Evolutionary conservation across 1,284 basidiomycete genomes (phyloP).

Genomic region (Mycena sp.): DNA sequence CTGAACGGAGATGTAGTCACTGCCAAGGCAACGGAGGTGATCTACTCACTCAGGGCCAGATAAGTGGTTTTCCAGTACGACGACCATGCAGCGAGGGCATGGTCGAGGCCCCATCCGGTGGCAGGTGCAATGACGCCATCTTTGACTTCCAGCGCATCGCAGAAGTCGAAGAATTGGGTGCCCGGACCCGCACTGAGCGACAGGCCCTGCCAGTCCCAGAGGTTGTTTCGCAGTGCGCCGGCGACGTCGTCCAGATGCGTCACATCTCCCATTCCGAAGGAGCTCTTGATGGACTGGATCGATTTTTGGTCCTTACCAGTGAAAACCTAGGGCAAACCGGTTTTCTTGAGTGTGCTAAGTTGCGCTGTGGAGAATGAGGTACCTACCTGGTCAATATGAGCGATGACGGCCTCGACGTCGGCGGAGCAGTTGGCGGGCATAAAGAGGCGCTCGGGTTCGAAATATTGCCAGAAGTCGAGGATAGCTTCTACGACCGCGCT

Average conservation of each 20-base stretch:
- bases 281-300: conserved; percentile 61
- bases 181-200: conserved; percentile 58
- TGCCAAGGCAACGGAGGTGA: conserved; percentile 32
- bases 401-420: conserved; percentile 72
- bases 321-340: conserved; percentile 52
- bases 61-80: conserved; percentile 61
- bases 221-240: conserved; percentile 64
- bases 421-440: conserved; percentile 81
- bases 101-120: conserved; percentile 69
- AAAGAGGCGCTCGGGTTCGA: conserved; percentile 71
- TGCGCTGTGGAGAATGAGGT: background rate
- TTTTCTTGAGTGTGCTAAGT: no score
- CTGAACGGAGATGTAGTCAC: background rate
- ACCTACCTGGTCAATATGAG: conserved; percentile 59
- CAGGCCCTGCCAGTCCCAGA: conserved; percentile 73
- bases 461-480: conserved; percentile 76
- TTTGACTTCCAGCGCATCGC: conserved; percentile 76
- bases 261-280: conserved; percentile 66
- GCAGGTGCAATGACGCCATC: conserved; percentile 63
- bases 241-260: conserved; percentile 75
- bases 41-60: conserved; percentile 8
- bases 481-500: conserved; percentile 79
- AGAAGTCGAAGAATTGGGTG: conserved; percentile 70
- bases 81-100: conserved; percentile 71
- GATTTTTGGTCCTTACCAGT: conserved; percentile 51